These are phyloP conservation scores for Tephrocybe sp. DNA, from an alignment of 768 basidiomycete species.

Conservation along the genomic window DNA sequence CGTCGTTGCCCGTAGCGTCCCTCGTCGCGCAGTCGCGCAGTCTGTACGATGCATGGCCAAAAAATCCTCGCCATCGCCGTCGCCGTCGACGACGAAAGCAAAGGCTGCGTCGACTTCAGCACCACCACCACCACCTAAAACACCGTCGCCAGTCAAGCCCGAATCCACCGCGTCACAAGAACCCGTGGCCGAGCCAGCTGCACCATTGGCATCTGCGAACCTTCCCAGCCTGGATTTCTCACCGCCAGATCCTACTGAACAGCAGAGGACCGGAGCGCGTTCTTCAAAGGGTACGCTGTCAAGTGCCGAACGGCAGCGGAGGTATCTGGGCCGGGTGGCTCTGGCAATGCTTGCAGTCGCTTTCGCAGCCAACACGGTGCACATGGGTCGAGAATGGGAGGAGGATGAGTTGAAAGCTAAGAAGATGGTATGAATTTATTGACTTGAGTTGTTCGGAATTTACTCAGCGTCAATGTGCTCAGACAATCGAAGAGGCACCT, in stretches of 20 bases:
- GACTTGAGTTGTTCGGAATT: background rate
- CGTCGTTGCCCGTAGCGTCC: slow-evolving; percentile 13
- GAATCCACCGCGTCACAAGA: slow-evolving; percentile 16
- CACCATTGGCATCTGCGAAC: slow-evolving; percentile 23
- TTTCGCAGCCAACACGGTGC: slow-evolving; percentile 55
- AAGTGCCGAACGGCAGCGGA: slow-evolving; percentile 72
- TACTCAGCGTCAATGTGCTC: background rate
- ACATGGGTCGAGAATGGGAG: slow-evolving; percentile 81
- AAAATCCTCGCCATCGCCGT: slow-evolving; percentile 1
- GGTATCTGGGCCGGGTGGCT: slow-evolving; percentile 53
- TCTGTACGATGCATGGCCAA: slow-evolving; percentile 16
- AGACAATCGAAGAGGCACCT: slow-evolving; percentile 63
- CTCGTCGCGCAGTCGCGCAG: slow-evolving; percentile 13
- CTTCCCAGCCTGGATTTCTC: slow-evolving; percentile 67
- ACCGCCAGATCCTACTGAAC: slow-evolving; percentile 46
- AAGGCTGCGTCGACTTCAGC: background rate
- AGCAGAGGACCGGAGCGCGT: slow-evolving; percentile 66
- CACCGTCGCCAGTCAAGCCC: slow-evolving; percentile 17
- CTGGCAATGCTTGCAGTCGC: slow-evolving; percentile 56
- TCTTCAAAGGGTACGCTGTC: slow-evolving; percentile 80
- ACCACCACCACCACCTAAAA: slow-evolving; percentile 5
- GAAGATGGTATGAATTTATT: slow-evolving; percentile 51
- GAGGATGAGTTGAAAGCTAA: slow-evolving; percentile 65
- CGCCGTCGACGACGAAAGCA: background rate
- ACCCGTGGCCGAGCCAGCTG: slow-evolving; percentile 15